Evolutionary conservation across 225 moss, liverwort and hornwort genomes (phyloP).

Genomic region (Bryum argenteum): DNA sequence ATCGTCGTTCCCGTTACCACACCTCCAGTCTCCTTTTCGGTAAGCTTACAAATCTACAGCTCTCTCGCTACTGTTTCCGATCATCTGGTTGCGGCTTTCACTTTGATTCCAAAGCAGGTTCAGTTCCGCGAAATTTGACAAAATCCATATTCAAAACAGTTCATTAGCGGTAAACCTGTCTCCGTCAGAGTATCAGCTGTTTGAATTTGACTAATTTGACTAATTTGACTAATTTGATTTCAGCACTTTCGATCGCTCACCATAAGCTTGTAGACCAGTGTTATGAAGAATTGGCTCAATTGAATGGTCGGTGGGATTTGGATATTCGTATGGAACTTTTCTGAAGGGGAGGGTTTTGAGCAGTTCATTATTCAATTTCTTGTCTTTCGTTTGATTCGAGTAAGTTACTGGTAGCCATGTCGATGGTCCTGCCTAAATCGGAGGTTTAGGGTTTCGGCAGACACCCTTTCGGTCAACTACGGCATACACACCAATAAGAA

Average conservation of each 20-base stretch:
- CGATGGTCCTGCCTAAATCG: neutral
- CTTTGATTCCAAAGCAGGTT: neutral
- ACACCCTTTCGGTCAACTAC: neutral
- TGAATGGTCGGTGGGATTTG: neutral
- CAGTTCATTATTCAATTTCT: slow-evolving; percentile 5
- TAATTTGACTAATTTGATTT: slow-evolving; percentile 10
- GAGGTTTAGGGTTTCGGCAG: neutral
- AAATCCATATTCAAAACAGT: no score
- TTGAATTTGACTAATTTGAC: neutral
- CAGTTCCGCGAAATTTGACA: neutral
- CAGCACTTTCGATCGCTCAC: no score
- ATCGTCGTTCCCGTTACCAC: no score
- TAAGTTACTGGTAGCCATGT: neutral
- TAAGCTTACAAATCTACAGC: neutral
- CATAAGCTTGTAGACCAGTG: neutral
- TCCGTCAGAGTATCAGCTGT: neutral
- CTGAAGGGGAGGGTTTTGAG: slow-evolving; percentile 25
- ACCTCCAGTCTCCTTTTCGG: no score
- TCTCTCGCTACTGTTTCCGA: no score
- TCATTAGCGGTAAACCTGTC: no score
- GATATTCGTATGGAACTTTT: neutral
- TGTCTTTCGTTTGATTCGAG: neutral
- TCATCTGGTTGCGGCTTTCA: neutral
- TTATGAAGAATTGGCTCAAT: neutral
- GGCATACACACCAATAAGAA: neutral